Base-by-base conservation (phyloP, 441 rosid genomes). In the Brassica balearica region DNA sequence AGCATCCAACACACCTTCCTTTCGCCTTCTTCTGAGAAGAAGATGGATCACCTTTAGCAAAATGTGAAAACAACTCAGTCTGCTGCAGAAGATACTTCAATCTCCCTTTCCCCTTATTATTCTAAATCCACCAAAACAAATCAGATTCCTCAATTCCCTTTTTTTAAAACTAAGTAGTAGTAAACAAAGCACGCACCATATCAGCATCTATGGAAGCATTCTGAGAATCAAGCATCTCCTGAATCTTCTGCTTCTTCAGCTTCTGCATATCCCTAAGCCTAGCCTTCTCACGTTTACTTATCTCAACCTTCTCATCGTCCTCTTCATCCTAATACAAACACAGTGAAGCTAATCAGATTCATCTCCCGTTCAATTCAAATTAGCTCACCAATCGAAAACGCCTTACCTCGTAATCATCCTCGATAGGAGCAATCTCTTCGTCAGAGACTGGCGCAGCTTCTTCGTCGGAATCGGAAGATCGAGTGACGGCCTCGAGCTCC, bases 41-140 rank as follows among this genome's bases (percentile, higher is more conserved):
- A 11, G 97, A 87, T 38, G 86, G 88, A 76, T 88, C 95, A 43
- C 88, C 90, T 88, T 94, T 96, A 12, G 98, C 95, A 91, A 94
- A 96, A 77, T 96, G 98, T 51, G 98, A 94, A 86, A 96, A 94
- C 76, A 96, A 85, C 93, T 96, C 99, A 1, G 99, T 96, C 76
- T 94, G 99, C 88, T 96, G 96, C 77, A 96, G 84, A 68, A 96
- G 91, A 81, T 90, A 94, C 84, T 96, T 94, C 85, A 96, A 66
- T 69, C 98, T 87, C 36, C 99, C 99, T 80, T 94, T 89, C 19
- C 98, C 98, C 81, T 63, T 84, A 8, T 91, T 96, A 69, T 94
- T 96, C 99, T 96, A 86, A 11, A 71, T 71, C 77, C 55, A 71
- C 34, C 34, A 29, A 29, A 29, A 71, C 0, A 5, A 53, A 51